Evolutionary conservation across 495 filamentous ascomycete genomes (phyloP), one percentile per base, ranked within the genome.

Genomic region (Thozetella sp.): DNA sequence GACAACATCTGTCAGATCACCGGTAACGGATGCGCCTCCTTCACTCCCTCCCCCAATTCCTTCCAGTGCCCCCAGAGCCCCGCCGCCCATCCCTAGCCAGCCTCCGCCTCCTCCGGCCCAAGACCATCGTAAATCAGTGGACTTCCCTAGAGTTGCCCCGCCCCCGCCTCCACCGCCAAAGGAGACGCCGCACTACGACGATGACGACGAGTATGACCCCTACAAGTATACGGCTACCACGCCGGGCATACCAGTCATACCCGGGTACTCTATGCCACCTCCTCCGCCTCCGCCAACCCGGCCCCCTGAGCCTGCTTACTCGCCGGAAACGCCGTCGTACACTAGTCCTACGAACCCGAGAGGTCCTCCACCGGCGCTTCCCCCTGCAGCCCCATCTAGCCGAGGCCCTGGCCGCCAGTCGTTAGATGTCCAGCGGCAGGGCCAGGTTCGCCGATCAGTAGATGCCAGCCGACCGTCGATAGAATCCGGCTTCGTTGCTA

Each of bases 401-500:
- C 76, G 77, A 40, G 73, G 73, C 13, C 76, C 79, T 20, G 64
- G 71, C 37, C 84, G 90, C 58, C 84, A 88, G 71, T 93, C 93
- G 2, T 70, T 90, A 46, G 93, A 97, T 68, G 72, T 88, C 17
- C 75, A 83, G 46, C 82, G 90, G 56, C 63, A 51, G 71, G 68
- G 51, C 60, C 72, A 65, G 40, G 69, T 77, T 22, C 85, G 91
- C 54, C 80, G 88, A 63, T 97, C 94, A 22, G 86, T 90, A 64
- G 95, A 99, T 51, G 65, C 75, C 40, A 59, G 68, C 15, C 75
- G 82, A 51, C 81, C 80, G 25, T 84, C 82, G 24, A 79, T 87
- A 61, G 94, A 97, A 52, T 84, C 85, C 40, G 88, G 91, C 9
- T 95, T 81, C 69, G 91, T 98, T 61, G 95, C 95, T 53, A 87